Percentiles rank a stretch among this genome's conserved stretches.
These are phyloP conservation scores for Aspergillus amoenus DNA, from an alignment of 2,329 filamentous ascomycete genomes.

Conservation along the genomic window DNA sequence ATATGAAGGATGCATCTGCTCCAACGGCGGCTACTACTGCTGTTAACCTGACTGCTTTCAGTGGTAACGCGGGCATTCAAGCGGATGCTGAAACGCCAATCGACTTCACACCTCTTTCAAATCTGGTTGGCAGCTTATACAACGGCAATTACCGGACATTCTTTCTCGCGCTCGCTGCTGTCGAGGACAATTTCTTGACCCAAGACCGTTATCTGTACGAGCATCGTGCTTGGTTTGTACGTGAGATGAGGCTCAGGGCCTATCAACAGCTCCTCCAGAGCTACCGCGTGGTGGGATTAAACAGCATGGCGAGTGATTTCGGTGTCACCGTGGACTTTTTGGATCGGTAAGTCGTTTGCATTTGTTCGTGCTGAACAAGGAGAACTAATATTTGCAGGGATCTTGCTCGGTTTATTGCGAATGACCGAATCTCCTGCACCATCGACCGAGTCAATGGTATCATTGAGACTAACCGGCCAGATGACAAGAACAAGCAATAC, in stretches of 20 bases:
- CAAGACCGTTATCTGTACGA: conserved; percentile 94
- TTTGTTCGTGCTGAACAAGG: neutral
- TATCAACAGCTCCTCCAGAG: conserved; percentile 97
- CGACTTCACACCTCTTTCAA: conserved; percentile 85
- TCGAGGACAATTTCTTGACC: conserved; percentile 91
- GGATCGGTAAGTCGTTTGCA: conserved; percentile 66
- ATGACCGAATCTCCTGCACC: conserved; percentile 89
- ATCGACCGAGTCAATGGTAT: conserved; percentile 96
- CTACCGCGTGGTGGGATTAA: conserved; percentile 93
- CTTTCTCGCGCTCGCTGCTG: conserved; percentile 82
- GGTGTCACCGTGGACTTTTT: conserved; percentile 95
- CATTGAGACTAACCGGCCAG: conserved; percentile 95
- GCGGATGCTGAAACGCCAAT: conserved; percentile 77
- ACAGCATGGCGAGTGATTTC: conserved; percentile 96
- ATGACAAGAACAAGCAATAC: conserved; percentile 99
- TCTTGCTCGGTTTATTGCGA: conserved; percentile 94
- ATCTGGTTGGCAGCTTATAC: conserved; percentile 88
- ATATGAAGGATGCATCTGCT: conserved; percentile 64
- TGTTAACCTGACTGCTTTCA: conserved; percentile 86
- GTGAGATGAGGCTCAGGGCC: conserved; percentile 93
- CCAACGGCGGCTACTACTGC: conserved; percentile 61
- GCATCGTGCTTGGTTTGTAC: conserved; percentile 95
- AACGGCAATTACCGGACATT: conserved; percentile 91
- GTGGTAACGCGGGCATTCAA: conserved; percentile 62
- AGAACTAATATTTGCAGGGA: conserved; percentile 58